Evolutionary conservation across 2,329 filamentous ascomycete genomes (phyloP).

Genomic region (Neonectria neomacrospora): DNA sequence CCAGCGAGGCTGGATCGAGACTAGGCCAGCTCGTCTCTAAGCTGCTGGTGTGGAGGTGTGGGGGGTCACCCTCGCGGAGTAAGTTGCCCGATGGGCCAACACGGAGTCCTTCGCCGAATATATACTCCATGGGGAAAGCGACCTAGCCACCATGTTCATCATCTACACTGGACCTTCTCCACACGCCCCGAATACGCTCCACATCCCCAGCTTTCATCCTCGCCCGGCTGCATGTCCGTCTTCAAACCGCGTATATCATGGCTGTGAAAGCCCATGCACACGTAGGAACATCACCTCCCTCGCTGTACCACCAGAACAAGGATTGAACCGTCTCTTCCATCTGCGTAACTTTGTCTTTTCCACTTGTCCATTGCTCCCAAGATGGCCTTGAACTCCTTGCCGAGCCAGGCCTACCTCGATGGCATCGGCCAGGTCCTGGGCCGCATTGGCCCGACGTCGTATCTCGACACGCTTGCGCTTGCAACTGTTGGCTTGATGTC

Average conservation of each 20-base stretch:
- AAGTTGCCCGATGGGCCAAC: slow-evolving; percentile 17
- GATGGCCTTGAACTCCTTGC: slow-evolving; percentile 12
- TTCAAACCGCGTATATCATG: slow-evolving; percentile 20
- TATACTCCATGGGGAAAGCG: not conserved
- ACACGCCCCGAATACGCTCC: not conserved
- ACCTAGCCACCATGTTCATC: not conserved
- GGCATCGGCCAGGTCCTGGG: slow-evolving; percentile 19
- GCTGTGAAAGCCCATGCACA: not conserved
- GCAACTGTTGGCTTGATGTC: slow-evolving; percentile 16
- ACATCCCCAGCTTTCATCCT: slow-evolving; percentile 9
- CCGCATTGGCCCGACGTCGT: slow-evolving; percentile 22
- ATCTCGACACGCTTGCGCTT: slow-evolving; percentile 14
- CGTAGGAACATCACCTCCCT: not conserved
- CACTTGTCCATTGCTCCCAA: not conserved
- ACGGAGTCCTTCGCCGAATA: slow-evolving; percentile 17
- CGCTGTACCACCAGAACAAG: not conserved
- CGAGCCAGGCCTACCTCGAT: slow-evolving; percentile 12
- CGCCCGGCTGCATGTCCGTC: slow-evolving; percentile 22
- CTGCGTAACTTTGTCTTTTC: not conserved
- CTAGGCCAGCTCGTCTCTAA: too few relatives aligned
- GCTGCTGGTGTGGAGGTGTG: slow-evolving; percentile 6
- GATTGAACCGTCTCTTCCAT: not conserved
- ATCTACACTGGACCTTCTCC: not conserved
- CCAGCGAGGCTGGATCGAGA: too few relatives aligned
- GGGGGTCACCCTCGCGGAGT: slow-evolving; percentile 5